Conservation (phyloP, 2,329 filamentous ascomycete species). For the Canariomyces notabilis region DNA sequence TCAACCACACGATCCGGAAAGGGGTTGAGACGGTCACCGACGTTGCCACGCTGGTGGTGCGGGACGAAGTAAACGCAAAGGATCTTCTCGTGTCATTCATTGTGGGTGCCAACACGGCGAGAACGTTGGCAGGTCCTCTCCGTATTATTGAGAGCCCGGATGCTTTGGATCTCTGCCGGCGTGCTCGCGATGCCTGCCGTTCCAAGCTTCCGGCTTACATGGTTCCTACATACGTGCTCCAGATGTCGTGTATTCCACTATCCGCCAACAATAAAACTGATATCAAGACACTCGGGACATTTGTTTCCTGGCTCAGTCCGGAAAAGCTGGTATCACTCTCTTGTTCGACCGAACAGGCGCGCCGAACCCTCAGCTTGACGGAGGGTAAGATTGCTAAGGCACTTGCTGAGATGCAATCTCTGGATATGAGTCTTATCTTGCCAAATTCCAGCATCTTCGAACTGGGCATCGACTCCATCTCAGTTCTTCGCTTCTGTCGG, state of each 20-base stretch:
- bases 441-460: slow-evolving; percentile 72
- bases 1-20: slow-evolving; percentile 73
- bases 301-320: slow-evolving; percentile 59
- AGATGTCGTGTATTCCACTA: slow-evolving; percentile 66
- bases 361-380: slow-evolving; percentile 27
- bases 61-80: slow-evolving; percentile 68
- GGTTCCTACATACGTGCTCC: slow-evolving; percentile 80
- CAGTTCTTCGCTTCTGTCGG: slow-evolving; percentile 65
- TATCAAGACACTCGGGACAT: slow-evolving; percentile 57
- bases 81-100: slow-evolving; percentile 80
- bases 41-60: slow-evolving; percentile 68
- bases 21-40: slow-evolving; percentile 57
- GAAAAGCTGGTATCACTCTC: slow-evolving; percentile 58
- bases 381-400: slow-evolving; percentile 47
- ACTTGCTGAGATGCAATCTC: slow-evolving; percentile 49
- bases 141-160: slow-evolving; percentile 30
- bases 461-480: slow-evolving; percentile 83
- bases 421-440: slow-evolving; percentile 35
- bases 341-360: slow-evolving; percentile 37
- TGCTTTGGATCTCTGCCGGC: slow-evolving; percentile 36
- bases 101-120: slow-evolving; percentile 26
- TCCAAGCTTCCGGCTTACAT: slow-evolving; percentile 75
- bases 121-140: slow-evolving; percentile 8
- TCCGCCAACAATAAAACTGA: slow-evolving; percentile 90
- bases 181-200: slow-evolving; percentile 59